Evolutionary conservation across 2,329 filamentous ascomycete genomes (phyloP).

Genomic region (Penicillium palitans): DNA sequence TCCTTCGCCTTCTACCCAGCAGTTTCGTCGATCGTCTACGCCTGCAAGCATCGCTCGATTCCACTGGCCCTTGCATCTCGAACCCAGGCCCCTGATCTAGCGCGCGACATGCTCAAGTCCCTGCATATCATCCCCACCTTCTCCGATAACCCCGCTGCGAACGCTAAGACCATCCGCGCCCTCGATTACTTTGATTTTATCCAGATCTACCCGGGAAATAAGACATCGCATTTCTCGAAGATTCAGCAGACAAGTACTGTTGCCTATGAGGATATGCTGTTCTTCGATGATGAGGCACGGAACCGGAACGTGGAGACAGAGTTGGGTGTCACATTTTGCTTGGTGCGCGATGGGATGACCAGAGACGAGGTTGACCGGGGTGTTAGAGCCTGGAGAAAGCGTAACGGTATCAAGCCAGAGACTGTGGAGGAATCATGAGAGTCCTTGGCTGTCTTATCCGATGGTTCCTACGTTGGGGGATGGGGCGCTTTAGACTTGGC

Average conservation of each 20-base stretch:
- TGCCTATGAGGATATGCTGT: conserved; percentile 80
- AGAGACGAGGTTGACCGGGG: conserved; percentile 77
- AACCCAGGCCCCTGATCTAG: conserved; percentile 76
- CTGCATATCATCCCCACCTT: conserved; percentile 60
- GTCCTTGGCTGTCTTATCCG: background rate
- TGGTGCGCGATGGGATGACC: conserved; percentile 77
- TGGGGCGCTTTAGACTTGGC: background rate
- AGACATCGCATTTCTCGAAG: conserved; percentile 79
- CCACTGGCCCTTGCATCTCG: conserved; percentile 74
- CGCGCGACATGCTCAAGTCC: conserved; percentile 74
- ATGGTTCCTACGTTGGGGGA: background rate
- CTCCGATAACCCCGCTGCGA: conserved; percentile 40
- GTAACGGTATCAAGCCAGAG: conserved; percentile 54
- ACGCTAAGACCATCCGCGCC: conserved; percentile 50
- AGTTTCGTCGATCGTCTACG: conserved; percentile 66
- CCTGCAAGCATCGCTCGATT: conserved; percentile 57
- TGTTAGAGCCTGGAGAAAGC: conserved; percentile 75
- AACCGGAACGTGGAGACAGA: conserved; percentile 76
- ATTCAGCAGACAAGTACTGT: conserved; percentile 71
- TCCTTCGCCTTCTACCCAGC: conserved; percentile 69
- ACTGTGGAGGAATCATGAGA: conserved; percentile 7
- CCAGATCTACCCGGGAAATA: conserved; percentile 71
- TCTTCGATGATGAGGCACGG: conserved; percentile 89
- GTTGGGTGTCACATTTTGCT: conserved; percentile 78
- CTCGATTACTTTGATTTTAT: conserved; percentile 58